Evolutionary conservation across 345 rosid species (phyloP), one percentile per base, ranked within the genome.

Genomic region (Syzygium grande): DNA sequence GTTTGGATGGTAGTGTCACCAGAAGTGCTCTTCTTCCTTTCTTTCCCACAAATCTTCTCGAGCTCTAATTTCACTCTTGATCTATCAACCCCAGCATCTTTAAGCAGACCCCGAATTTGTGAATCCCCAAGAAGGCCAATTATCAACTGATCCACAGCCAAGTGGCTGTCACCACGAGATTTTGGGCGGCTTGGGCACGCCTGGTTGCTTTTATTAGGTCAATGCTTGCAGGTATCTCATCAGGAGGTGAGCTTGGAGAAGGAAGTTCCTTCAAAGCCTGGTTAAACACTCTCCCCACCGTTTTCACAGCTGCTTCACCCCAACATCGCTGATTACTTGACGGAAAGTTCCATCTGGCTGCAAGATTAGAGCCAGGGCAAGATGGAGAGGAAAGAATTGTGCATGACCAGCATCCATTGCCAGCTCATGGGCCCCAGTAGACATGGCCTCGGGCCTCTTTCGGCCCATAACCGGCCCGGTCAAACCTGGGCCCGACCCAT

Each of bases 101-200:
- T 94, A 65, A 95, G 89, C 88, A 96, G 89, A 51, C 95, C 99
- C 0, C 93, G 86, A 19, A 96, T 92, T 38, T 95, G 99, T 77
- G 99, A 96, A 91, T 97, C 99, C 91, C 95, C 98, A 3, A 97
- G 95, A 23, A 96, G 90, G 61, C 99, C 99, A 22, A 97, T 80
- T 56, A 95, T 92, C 86, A 97, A 84, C 89, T 92, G 98, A 92
- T 96, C 98, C 4, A 95, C 97, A 21, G 99, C 98, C 85, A 97
- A 88, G 91, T 95, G 96, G 8, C 96, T 90, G 25, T 97, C 97
- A 0, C 97, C 98, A 0, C 94, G 94, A 0, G 96, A 84, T 90
- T 95, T 2, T 96, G 96, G 23, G 92, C 91, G 1, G 98, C 95
- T 87, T 96, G 98, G 21, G 98, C 99, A 25, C 98, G 93, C 12